These are phyloP conservation scores for Rhodotorula sp. DNA, from an alignment of 1,284 basidiomycete genomes.

Conservation along the genomic window DNA sequence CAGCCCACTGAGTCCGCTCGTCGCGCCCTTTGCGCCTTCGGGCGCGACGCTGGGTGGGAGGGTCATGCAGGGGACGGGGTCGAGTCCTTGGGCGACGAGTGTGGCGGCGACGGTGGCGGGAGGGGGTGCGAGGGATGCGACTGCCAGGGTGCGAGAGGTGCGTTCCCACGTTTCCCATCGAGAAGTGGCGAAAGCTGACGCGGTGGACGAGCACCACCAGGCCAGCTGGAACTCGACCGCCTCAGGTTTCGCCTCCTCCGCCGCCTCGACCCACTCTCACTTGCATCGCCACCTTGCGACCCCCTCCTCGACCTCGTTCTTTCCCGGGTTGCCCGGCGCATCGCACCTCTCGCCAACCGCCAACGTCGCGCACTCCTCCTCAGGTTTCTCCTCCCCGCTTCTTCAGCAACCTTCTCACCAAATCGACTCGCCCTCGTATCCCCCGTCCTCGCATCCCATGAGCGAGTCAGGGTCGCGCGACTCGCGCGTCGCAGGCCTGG, in stretches of 20 bases:
- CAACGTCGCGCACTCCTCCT: neutral
- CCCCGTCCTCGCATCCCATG: neutral
- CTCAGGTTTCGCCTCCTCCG: neutral
- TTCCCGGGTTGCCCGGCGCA: neutral
- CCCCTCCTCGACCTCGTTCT: neutral
- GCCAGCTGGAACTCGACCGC: constrained; percentile 13
- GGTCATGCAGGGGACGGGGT: neutral
- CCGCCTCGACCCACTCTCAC: constrained; percentile 2
- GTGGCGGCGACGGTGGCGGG: neutral
- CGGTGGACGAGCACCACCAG: neutral
- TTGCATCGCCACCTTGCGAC: neutral
- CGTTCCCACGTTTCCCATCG: neutral
- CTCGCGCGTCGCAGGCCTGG: no score
- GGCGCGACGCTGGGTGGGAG: neutral
- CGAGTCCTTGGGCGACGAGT: constrained; percentile 1
- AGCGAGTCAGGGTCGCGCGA: neutral
- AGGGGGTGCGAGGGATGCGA: neutral
- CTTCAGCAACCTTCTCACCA: neutral
- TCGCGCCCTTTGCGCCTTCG: constrained; percentile 43
- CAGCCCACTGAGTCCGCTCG: constrained; percentile 41
- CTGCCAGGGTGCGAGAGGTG: constrained; percentile 15
- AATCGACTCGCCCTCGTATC: neutral
- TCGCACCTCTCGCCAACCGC: neutral
- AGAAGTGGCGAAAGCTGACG: no score
- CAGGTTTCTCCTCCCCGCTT: neutral